These are phyloP conservation scores for Anaeromyces robustus DNA, from an alignment of 192 early-diverging fungal species.

Conservation along the genomic window DNA sequence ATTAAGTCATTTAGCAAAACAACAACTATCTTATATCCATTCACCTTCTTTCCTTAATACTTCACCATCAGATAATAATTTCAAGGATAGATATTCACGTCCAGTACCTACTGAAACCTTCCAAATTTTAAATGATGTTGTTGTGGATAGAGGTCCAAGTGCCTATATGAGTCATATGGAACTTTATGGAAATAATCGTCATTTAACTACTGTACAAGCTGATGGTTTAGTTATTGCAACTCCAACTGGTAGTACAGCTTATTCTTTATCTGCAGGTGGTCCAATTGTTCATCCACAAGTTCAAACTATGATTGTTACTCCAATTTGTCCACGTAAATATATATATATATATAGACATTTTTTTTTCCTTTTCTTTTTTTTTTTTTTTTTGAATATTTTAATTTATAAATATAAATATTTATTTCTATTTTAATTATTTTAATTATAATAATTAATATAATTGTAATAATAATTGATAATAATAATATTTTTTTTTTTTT, in stretches of 20 bases:
- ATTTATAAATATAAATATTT: too few relatives aligned
- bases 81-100: constrained; percentile 1
- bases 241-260: constrained; percentile 83
- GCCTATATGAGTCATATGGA: constrained; percentile 73
- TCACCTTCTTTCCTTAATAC: neutral
- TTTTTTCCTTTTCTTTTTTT: constrained; percentile 7
- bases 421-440: too few relatives aligned
- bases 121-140: constrained; percentile 88
- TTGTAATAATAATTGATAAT: too few relatives aligned
- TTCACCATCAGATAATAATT: neutral
- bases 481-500: too few relatives aligned
- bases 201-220: constrained; percentile 89
- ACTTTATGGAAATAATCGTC: constrained; percentile 69
- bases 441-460: too few relatives aligned
- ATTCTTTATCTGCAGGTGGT: constrained; percentile 83
- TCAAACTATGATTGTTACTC: constrained; percentile 58
- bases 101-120: constrained; percentile 59
- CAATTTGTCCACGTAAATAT: constrained; percentile 63
- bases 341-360: constrained; percentile 80
- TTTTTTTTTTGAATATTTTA: neutral
- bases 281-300: constrained; percentile 91
- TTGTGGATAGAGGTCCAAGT: constrained; percentile 82
- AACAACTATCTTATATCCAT: neutral
- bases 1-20: neutral
- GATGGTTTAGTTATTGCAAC: constrained; percentile 91